These are phyloP conservation scores for Trametes elegans DNA, from an alignment of 768 basidiomycete genomes.

Conservation along the genomic window DNA sequence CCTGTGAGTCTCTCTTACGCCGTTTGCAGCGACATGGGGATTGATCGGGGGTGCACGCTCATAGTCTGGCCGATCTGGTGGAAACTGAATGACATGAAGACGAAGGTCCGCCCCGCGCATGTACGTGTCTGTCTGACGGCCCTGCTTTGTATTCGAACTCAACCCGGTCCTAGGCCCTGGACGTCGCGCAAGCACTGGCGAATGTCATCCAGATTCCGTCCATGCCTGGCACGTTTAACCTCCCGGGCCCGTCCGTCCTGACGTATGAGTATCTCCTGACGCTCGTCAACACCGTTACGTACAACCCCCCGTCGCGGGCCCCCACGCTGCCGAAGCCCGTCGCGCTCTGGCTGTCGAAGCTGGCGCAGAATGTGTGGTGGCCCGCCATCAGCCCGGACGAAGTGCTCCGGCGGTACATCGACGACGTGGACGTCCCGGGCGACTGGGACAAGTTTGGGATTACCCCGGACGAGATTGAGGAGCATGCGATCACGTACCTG, in stretches of 20 bases:
- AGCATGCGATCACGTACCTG: constrained; percentile 85
- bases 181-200: constrained; percentile 90
- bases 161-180: constrained; percentile 61
- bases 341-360: constrained; percentile 61
- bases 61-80: constrained; percentile 90
- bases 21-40: background rate
- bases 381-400: constrained; percentile 90
- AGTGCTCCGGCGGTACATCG: constrained; percentile 80
- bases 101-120: constrained; percentile 87
- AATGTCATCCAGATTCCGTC: constrained; percentile 68
- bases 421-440: constrained; percentile 71
- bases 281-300: constrained; percentile 77
- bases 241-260: constrained; percentile 88
- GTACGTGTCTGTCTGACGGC: constrained; percentile 22
- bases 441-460: constrained; percentile 86
- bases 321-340: constrained; percentile 75
- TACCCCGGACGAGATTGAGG: constrained; percentile 80
- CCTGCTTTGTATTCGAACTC: constrained; percentile 16
- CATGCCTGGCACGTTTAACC: constrained; percentile 64
- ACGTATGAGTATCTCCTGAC: constrained; percentile 79
- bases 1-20: constrained; percentile 53
- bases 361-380: constrained; percentile 82
- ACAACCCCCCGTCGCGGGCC: constrained; percentile 66
- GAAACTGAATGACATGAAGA: constrained; percentile 88
- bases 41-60: background rate